phyloP scores from a whole-genome alignment of 2,329 filamentous ascomycete species.

The Fusarium nygamai region DNA sequence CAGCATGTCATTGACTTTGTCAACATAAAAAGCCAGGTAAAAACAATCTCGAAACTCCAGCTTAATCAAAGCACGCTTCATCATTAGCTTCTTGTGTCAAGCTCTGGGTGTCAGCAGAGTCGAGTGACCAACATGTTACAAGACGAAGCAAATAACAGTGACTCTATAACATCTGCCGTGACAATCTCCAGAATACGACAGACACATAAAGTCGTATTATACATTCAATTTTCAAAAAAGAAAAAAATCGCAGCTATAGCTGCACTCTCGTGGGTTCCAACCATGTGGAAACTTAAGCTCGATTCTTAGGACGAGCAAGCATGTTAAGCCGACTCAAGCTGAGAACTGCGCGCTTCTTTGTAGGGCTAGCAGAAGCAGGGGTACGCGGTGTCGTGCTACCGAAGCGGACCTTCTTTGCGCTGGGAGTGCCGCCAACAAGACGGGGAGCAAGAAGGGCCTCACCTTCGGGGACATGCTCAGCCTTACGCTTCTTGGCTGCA shows the following conservation, averaged over 20 bases:
- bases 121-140: not conserved
- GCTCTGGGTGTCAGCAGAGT: not conserved
- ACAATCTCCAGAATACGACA: not conserved
- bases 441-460: conserved; percentile 63
- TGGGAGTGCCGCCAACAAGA: conserved; percentile 52
- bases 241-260: not conserved
- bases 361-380: conserved; percentile 52
- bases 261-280: not conserved
- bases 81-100: conserved; percentile 28
- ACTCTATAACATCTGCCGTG: not conserved
- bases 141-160: conserved; percentile 3
- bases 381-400: conserved; percentile 38
- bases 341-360: conserved; percentile 63
- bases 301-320: conserved; percentile 68
- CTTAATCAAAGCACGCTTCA: conserved; percentile 36
- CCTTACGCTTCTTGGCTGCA: conserved; percentile 68
- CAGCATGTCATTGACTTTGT: conserved; percentile 23
- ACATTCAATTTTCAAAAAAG: conserved; percentile 29
- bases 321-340: conserved; percentile 69
- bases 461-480: conserved; percentile 59
- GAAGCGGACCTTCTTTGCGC: conserved; percentile 49
- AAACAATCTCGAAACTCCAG: conserved; percentile 45
- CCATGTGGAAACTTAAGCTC: conserved; percentile 51
- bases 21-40: conserved; percentile 31
- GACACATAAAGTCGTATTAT: conserved; percentile 32